Evolutionary conservation across 1,284 basidiomycete genomes (phyloP).

Genomic region (Ustilago esculenta): DNA sequence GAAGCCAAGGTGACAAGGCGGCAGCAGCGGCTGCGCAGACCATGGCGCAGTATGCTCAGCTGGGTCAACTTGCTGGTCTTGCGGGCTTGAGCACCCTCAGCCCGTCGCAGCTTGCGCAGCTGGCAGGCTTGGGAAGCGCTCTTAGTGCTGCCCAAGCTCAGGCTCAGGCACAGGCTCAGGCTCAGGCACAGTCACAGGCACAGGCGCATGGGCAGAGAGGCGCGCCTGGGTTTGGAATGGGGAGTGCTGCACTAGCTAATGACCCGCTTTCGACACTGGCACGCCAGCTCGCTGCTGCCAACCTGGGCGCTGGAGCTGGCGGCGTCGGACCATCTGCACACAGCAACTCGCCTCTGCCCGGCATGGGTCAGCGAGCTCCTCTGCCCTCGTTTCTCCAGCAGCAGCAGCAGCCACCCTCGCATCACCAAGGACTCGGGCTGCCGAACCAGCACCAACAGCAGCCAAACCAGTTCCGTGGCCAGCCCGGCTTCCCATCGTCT

Average conservation of each 20-base stretch:
- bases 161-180: constrained; percentile 32
- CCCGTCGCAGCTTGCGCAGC: constrained; percentile 50
- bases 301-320: constrained; percentile 11
- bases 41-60: constrained; percentile 53
- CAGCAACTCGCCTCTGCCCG: constrained; percentile 5
- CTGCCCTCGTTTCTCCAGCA: constrained; percentile 34
- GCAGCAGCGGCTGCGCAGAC: constrained; percentile 63
- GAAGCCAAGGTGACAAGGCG: constrained; percentile 69
- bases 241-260: constrained; percentile 19
- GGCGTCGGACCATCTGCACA: background rate
- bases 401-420: constrained; percentile 15
- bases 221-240: constrained; percentile 13
- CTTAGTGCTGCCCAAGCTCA: constrained; percentile 52
- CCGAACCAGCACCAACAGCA: constrained; percentile 14
- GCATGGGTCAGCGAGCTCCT: constrained; percentile 19
- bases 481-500: constrained; percentile 2
- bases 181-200: constrained; percentile 33
- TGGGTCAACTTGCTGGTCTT: constrained; percentile 53
- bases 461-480: constrained; percentile 11
- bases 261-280: constrained; percentile 47
- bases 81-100: constrained; percentile 53
- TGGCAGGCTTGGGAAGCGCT: constrained; percentile 49
- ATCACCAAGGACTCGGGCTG: constrained; percentile 1
- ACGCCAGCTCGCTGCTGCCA: constrained; percentile 49
- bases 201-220: constrained; percentile 25